Conservation (phyloP, 257 asterid genomes). For the Knoxia roxburghii region DNA sequence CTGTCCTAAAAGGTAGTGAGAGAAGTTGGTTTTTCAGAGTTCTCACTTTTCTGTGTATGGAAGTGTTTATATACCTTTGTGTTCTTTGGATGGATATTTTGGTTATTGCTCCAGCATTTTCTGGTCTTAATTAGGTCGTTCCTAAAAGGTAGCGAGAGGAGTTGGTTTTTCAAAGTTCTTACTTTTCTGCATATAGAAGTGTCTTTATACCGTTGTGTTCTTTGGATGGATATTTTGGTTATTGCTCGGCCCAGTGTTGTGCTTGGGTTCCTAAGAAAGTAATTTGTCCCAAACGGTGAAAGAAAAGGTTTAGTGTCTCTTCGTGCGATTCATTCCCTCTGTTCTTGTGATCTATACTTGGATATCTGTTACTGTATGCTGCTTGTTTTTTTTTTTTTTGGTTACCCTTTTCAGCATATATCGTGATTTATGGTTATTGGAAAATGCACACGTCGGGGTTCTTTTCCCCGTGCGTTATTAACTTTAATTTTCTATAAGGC, state of each 20-base stretch:
- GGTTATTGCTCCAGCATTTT: neutral
- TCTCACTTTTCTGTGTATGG: neutral
- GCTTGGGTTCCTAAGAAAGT: no score
- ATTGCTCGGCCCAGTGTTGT: neutral
- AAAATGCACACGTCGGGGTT: neutral
- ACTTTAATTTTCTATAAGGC: neutral
- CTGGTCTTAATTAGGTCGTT: neutral
- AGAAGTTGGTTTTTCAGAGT: neutral
- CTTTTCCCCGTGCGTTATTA: neutral
- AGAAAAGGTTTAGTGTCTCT: neutral
- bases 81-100: neutral
- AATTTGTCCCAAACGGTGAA: neutral
- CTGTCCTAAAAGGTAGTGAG: no score
- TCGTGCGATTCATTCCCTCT: neutral
- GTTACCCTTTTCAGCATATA: neutral
- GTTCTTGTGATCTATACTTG: neutral
- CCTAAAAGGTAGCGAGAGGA: no score
- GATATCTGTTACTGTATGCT: neutral
- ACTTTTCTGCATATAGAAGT: neutral
- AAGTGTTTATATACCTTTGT: neutral
- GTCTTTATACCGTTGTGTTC: neutral
- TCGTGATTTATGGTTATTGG: neutral
- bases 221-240: neutral
- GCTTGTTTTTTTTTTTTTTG: neutral
- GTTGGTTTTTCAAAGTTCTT: neutral